A percentile compares a stretch with the other conserved stretches of the same genome.
Evolutionary conservation across 2,329 filamentous ascomycete species (phyloP).

Genomic region (Xylaria sp.): DNA sequence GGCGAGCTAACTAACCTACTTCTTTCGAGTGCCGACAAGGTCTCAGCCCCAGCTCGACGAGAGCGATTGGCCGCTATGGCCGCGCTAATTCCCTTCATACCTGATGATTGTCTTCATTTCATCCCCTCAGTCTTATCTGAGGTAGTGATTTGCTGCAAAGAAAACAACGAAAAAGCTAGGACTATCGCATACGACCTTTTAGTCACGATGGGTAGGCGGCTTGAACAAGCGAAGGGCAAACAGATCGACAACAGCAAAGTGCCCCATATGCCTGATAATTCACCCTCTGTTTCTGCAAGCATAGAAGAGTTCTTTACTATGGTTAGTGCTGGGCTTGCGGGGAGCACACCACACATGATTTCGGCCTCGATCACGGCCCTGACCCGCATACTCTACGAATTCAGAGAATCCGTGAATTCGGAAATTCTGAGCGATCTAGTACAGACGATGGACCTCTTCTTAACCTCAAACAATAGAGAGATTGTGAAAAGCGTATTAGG

Average conservation of each 20-base stretch:
- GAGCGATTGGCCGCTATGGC: constrained; percentile 87
- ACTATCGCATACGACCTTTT: constrained; percentile 91
- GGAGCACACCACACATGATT: constrained; percentile 95
- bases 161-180: constrained; percentile 94
- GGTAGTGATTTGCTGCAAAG: constrained; percentile 95
- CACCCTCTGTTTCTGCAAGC: constrained; percentile 79
- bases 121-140: constrained; percentile 92
- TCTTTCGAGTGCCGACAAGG: constrained; percentile 82
- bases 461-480: constrained; percentile 96
- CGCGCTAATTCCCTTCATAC: constrained; percentile 82
- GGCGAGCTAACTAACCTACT: constrained; percentile 85
- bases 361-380: constrained; percentile 96
- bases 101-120: constrained; percentile 85
- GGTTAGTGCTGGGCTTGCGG: constrained; percentile 94
- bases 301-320: constrained; percentile 98
- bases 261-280: constrained; percentile 84
- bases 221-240: constrained; percentile 73
- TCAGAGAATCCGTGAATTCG: constrained; percentile 75
- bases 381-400: constrained; percentile 93
- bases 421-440: constrained; percentile 85
- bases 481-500: constrained; percentile 95
- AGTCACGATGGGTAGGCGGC: constrained; percentile 86
- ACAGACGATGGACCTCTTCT: constrained; percentile 94
- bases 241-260: constrained; percentile 88
- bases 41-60: constrained; percentile 84